A percentile compares a stretch with the other conserved stretches of the same genome.
Evolutionary conservation across 805 yeast species (phyloP).

Genomic region (Saitoella complicata): DNA sequence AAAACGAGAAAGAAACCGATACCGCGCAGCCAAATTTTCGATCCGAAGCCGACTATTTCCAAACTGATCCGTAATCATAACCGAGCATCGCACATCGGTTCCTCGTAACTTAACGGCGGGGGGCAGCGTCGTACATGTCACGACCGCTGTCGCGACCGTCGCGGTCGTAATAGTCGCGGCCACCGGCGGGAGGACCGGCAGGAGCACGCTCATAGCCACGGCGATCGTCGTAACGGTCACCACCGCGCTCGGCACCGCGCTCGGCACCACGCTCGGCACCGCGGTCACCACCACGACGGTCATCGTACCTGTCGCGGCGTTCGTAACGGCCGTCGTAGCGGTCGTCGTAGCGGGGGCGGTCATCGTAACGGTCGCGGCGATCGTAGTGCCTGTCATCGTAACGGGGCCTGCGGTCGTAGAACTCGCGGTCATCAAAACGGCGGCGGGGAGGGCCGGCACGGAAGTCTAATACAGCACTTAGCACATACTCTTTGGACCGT

Average conservation of each 20-base stretch:
- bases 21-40: too few relatives aligned
- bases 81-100: too few relatives aligned
- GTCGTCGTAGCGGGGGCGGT: conserved; percentile 11
- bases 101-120: too few relatives aligned
- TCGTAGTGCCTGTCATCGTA: conserved; percentile 5
- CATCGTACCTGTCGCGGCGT: conserved; percentile 5
- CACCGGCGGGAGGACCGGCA: not conserved
- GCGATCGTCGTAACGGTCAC: not conserved
- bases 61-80: too few relatives aligned
- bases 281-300: conserved; percentile 3
- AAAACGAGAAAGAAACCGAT: too few relatives aligned
- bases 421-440: conserved; percentile 9
- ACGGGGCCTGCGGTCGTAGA: conserved; percentile 2
- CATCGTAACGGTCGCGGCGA: conserved; percentile 8
- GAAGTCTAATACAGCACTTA: not conserved
- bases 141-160: not conserved
- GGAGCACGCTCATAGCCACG: not conserved
- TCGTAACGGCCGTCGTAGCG: conserved; percentile 8
- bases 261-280: conserved; percentile 3
- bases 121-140: not conserved
- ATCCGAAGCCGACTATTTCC: too few relatives aligned
- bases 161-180: not conserved
- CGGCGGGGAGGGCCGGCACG: not conserved
- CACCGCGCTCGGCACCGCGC: conserved; percentile 3
- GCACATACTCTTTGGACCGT: not conserved